Conservation (phyloP, 2,329 filamentous ascomycete genomes). For the Coniochaeta ligniaria region DNA sequence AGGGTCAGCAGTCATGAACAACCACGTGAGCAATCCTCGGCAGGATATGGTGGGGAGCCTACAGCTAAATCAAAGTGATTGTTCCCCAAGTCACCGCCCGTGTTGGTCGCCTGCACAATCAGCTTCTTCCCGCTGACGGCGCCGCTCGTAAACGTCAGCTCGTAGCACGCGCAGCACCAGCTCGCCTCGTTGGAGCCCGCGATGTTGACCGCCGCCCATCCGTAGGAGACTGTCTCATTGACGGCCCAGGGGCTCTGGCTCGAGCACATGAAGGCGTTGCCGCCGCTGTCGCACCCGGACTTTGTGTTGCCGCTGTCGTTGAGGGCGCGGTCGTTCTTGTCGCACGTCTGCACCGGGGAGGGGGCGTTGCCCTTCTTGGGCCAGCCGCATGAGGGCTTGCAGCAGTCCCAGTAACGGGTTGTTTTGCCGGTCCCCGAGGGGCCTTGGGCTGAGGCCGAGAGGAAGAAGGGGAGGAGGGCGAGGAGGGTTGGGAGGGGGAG, state of each 20-base stretch:
- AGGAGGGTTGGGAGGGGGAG: slow-evolving; percentile 15
- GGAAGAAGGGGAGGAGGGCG: slow-evolving; percentile 12
- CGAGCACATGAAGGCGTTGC: slow-evolving; percentile 45
- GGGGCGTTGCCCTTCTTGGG: slow-evolving; percentile 34
- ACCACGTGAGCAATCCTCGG: too few species aligned
- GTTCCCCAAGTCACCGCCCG: slow-evolving; percentile 42
- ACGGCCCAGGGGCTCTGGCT: slow-evolving; percentile 44
- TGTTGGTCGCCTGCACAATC: slow-evolving; percentile 55
- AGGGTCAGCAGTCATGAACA: background rate
- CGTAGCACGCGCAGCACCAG: slow-evolving; percentile 41
- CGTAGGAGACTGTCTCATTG: slow-evolving; percentile 42
- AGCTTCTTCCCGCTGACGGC: slow-evolving; percentile 48
- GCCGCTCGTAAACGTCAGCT: slow-evolving; percentile 51
- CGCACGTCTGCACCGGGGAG: slow-evolving; percentile 37
- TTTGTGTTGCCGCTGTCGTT: slow-evolving; percentile 26
- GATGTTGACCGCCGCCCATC: slow-evolving; percentile 45
- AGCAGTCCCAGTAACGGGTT: slow-evolving; percentile 44
- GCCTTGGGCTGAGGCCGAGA: slow-evolving; percentile 14
- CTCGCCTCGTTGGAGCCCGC: slow-evolving; percentile 23
- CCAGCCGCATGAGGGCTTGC: slow-evolving; percentile 52
- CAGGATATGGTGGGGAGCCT: slow-evolving; percentile 12
- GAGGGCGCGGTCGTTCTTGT: slow-evolving; percentile 40
- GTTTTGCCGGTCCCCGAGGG: slow-evolving; percentile 20
- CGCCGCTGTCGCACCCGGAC: slow-evolving; percentile 33
- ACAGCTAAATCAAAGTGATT: slow-evolving; percentile 49